These are phyloP conservation scores for Paraphaeosphaeria sporulosa DNA, from an alignment of 2,329 filamentous ascomycete species.

Conservation along the genomic window DNA sequence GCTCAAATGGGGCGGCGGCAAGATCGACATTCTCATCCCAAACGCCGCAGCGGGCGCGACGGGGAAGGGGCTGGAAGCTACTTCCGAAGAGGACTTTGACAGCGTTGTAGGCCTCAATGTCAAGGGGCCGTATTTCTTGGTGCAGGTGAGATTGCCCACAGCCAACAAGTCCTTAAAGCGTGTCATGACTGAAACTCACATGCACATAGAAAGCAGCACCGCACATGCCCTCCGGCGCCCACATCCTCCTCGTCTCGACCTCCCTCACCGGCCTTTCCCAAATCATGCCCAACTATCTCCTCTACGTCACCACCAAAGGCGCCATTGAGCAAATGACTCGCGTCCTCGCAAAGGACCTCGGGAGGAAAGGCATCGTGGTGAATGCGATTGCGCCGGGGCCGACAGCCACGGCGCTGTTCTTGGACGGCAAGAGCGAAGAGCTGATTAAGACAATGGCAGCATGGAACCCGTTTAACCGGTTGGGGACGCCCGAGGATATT, in stretches of 20 bases:
- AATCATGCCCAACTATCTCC: slow-evolving; percentile 35
- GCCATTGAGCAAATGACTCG: slow-evolving; percentile 67
- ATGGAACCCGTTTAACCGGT: slow-evolving; percentile 26
- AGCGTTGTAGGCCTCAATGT: slow-evolving; percentile 68
- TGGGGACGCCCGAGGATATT: slow-evolving; percentile 37
- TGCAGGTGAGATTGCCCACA: slow-evolving; percentile 21
- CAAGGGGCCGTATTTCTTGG: slow-evolving; percentile 38
- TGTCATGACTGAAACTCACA: not conserved
- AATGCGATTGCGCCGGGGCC: slow-evolving; percentile 63
- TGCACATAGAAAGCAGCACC: slow-evolving; percentile 32
- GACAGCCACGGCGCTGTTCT: slow-evolving; percentile 65
- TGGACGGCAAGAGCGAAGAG: slow-evolving; percentile 48
- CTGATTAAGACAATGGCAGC: slow-evolving; percentile 30
- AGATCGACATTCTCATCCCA: slow-evolving; percentile 68
- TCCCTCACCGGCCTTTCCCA: slow-evolving; percentile 23
- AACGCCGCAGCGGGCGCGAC: slow-evolving; percentile 64
- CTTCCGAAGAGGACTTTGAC: slow-evolving; percentile 69
- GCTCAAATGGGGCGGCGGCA: slow-evolving; percentile 57
- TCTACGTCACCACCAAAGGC: slow-evolving; percentile 65
- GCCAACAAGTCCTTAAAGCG: no score
- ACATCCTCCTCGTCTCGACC: slow-evolving; percentile 31
- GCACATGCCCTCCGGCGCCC: slow-evolving; percentile 22
- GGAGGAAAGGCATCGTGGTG: slow-evolving; percentile 58
- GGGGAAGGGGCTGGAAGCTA: slow-evolving; percentile 59
- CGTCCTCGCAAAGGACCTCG: slow-evolving; percentile 64